Base-by-base conservation (phyloP, 202 grass and related monocot genomes). In the Bolboschoenoplectus hybrid region DNA sequence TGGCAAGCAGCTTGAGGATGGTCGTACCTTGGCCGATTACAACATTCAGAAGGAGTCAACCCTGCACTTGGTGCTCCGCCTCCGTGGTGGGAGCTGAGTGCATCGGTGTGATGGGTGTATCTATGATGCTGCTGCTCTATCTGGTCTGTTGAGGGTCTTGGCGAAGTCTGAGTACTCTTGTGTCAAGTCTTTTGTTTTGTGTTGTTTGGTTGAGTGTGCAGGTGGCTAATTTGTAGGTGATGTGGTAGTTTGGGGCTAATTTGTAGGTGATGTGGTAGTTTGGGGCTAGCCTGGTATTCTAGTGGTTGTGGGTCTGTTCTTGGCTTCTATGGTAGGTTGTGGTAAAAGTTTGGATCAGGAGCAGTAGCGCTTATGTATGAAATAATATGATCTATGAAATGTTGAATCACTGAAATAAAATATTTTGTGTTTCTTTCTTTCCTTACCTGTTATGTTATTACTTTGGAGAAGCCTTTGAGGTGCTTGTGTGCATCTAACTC, bases 31-130 rank as follows among this genome's bases (percentile, higher is more conserved):
- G 4, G 88, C 91, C 0, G 89, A 90, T 10, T 93, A 90, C 35
- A 92, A 92, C 63, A 92, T 92, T 38, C 91, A 89, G 39, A 92
- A 92, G 85, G 90, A 91, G 57, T 91, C 90, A 0, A 91, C 90
- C 38, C 81, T 91, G 4, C 90, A 91, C 63, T 85, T 91, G 17
- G 89, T 88, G 55, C 83, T 91, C 50, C 67, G 89, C 19, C 89
- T 91, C 19, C 55, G 89, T 11, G 82, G 89, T 71, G 90, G 90
- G 35, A 81, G 47, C 50, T 89, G 71, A 89, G 39, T 56, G 74
- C 44, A 8, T 74, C 3, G n/a, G 41, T 26, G 9, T 73, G 69
- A 12, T 74, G n/a, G 44, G 70, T 50, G 9, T 50, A 32, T 74
- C 16, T 47, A 74, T 74, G 45, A 16, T 72, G 17, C 70, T 74